Base-by-base conservation (phyloP, 2,329 filamentous ascomycete genomes). In the Furcasterigmium furcatum region DNA sequence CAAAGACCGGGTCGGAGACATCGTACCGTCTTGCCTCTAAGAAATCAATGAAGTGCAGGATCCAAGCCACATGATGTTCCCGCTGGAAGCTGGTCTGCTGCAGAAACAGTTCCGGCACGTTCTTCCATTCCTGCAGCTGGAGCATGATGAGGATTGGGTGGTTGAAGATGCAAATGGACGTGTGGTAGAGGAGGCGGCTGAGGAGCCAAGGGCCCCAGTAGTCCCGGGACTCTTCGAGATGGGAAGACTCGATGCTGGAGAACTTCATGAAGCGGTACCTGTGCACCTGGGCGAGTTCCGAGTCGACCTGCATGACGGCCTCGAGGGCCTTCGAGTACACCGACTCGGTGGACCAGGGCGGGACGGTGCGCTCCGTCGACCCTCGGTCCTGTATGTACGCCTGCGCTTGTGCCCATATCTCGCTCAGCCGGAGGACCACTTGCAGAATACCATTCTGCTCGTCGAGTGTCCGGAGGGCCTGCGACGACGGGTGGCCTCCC, bases 201-300 rank as follows among this genome's bases (percentile, higher is more conserved):
- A 77, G 63, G 12, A 79, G 62, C 68, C 72, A 79, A 0, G 75
- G 72, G 0, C 71, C 72, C 75, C 76, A 79, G 48, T 77, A 79
- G 39, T 72, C 66, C 19, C 74, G 63, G 43, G 71, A 65, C 0
- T 60, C 55, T 46, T 74, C 62, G 3, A 79, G 55, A 10, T 72
- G 64, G 16, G 71, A 67, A 0, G 60, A 46, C 0, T 66, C 60
- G 29, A 66, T 63, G 16, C 73, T 65, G 1, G 63, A 63, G 38
- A 78, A 68, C 14, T 70, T 66, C 7, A 73, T 71, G 4, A 69
- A 66, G 16, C 72, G 68, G 49, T 75, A 79, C 1, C 75, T 70
- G 55, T 77, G 74, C 10, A 64, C 68, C 16, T 70, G 67, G 3
- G 75, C 73, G 52, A 78, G 70, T 3, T 65, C 65, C 4, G 73